Conservation (phyloP, 805 yeast genomes). For the Pichia membranifaciens region DNA sequence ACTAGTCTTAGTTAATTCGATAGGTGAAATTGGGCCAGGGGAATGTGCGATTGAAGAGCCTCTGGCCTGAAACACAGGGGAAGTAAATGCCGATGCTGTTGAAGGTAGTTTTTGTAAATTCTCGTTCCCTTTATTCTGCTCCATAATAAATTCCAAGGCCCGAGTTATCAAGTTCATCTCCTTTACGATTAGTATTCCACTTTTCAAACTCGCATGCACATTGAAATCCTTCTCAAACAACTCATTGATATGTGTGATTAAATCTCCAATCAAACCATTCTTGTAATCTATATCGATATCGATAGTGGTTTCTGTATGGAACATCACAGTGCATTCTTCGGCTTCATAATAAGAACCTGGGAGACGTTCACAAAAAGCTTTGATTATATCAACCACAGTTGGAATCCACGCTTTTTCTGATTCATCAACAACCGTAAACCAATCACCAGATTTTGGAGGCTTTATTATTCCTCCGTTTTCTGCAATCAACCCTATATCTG, state of each 20-base stretch:
- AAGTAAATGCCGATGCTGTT: constrained; percentile 10
- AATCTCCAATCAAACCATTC: constrained; percentile 69
- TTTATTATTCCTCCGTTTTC: constrained; percentile 84
- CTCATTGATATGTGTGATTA: constrained; percentile 78
- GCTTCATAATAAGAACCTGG: constrained; percentile 71
- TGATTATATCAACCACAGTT: constrained; percentile 48
- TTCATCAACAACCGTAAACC: constrained; percentile 60
- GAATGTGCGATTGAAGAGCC: not conserved
- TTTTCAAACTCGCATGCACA: constrained; percentile 72
- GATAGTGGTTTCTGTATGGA: constrained; percentile 66
- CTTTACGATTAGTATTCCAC: constrained; percentile 66
- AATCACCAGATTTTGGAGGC: constrained; percentile 42
- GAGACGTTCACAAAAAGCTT: constrained; percentile 63
- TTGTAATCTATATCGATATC: constrained; percentile 59
- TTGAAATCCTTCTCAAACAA: constrained; percentile 50
- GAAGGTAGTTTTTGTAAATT: constrained; percentile 14
- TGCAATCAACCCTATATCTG: constrained; percentile 76
- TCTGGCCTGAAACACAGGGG: constrained; percentile 9
- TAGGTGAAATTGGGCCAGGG: not conserved
- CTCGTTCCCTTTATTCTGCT: constrained; percentile 21
- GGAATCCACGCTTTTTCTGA: constrained; percentile 54
- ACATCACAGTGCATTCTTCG: constrained; percentile 70
- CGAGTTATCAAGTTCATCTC: constrained; percentile 52
- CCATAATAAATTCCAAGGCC: constrained; percentile 50
- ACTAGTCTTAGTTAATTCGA: not conserved